Conservation (phyloP, 805 yeast species). For the Nakazawaea ishiwadae region DNA sequence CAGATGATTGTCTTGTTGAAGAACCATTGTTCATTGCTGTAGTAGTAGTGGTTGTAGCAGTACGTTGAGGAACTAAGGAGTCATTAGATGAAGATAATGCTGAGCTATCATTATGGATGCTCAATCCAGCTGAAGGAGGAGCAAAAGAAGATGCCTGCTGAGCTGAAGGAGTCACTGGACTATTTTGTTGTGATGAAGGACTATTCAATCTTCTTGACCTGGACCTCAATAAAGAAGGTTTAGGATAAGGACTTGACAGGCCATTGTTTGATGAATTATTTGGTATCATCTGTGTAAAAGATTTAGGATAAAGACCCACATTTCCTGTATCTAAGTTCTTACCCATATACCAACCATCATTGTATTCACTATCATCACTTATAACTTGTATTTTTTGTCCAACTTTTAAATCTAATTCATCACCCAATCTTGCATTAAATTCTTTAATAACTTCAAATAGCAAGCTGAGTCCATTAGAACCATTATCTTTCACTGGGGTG, state of each 20-base stretch:
- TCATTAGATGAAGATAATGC: slow-evolving; percentile 1
- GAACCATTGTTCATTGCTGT: too few relatives aligned
- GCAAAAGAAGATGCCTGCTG: slow-evolving; percentile 13
- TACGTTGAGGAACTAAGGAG: slow-evolving; percentile 1
- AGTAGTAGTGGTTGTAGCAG: too few relatives aligned
- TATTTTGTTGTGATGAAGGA: slow-evolving; percentile 13
- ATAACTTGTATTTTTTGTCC: slow-evolving; percentile 89
- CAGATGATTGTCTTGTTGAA: slow-evolving; percentile 30
- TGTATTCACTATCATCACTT: slow-evolving; percentile 88
- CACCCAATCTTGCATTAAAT: slow-evolving; percentile 82
- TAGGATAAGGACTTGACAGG: slow-evolving; percentile 17
- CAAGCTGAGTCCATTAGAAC: slow-evolving; percentile 14
- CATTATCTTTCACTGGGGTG: not conserved
- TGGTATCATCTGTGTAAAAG: slow-evolving; percentile 63
- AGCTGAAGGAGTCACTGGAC: slow-evolving; percentile 14
- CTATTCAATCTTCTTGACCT: slow-evolving; percentile 49
- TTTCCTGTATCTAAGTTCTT: slow-evolving; percentile 64
- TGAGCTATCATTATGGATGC: not conserved
- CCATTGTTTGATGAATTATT: not conserved
- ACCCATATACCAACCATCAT: slow-evolving; percentile 97
- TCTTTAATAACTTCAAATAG: slow-evolving; percentile 69
- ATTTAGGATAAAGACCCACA: slow-evolving; percentile 88
- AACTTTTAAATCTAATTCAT: slow-evolving; percentile 72
- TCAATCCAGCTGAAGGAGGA: not conserved
- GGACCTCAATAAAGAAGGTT: slow-evolving; percentile 47